phyloP scores from a whole-genome alignment of 2,329 filamentous ascomycete genomes.

The Pseudofabraea citricarpa region DNA sequence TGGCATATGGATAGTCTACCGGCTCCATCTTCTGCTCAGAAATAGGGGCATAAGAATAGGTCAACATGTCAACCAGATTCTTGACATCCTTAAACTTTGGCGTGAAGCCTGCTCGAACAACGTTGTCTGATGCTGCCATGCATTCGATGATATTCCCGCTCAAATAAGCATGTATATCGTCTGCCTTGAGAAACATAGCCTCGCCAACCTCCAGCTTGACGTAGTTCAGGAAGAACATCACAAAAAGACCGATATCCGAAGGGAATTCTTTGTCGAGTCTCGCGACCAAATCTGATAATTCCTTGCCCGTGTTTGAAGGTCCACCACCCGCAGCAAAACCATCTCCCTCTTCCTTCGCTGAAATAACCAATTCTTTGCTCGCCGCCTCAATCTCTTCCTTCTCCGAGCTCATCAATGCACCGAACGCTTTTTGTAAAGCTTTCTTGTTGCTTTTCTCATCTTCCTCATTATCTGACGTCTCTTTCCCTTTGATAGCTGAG shows the following conservation, averaged over 20 bases:
- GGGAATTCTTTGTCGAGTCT: conserved; percentile 83
- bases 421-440: conserved; percentile 71
- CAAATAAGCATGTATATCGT: conserved; percentile 95
- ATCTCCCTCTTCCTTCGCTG: conserved; percentile 62
- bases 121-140: conserved; percentile 99
- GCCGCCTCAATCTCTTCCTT: conserved; percentile 60
- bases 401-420: conserved; percentile 73
- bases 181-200: conserved; percentile 91
- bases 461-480: conserved; percentile 31
- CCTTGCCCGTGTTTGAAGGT: conserved; percentile 60
- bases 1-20: conserved; percentile 78
- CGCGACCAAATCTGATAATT: conserved; percentile 70
- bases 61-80: conserved; percentile 85
- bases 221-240: conserved; percentile 96
- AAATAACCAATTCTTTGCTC: conserved; percentile 63
- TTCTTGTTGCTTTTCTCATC: conserved; percentile 65
- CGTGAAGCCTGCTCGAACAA: conserved; percentile 93
- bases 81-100: conserved; percentile 97
- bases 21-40: conserved; percentile 91
- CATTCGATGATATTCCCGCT: conserved; percentile 96
- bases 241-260: conserved; percentile 85
- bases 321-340: conserved; percentile 73
- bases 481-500: conserved; percentile 47
- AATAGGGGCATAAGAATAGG: conserved; percentile 92
- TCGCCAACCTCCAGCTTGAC: conserved; percentile 84